Evolutionary conservation across 257 asterid species (phyloP).

Genomic region (Agastache rugosa): DNA sequence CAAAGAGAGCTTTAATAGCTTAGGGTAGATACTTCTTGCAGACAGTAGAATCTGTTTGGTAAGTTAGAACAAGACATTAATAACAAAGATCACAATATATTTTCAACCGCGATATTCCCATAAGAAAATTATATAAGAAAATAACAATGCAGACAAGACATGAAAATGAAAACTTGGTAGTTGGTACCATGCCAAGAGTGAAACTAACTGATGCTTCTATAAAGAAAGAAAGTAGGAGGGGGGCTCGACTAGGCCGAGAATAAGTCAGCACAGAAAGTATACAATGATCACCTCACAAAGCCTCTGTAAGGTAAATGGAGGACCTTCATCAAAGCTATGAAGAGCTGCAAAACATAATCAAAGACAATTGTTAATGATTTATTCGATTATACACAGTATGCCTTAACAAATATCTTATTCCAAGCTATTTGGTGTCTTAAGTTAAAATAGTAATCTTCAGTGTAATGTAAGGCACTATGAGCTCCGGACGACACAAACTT

Average conservation of each 20-base stretch:
- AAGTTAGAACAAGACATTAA: slow-evolving; percentile 29
- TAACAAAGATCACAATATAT: not conserved
- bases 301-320: slow-evolving; percentile 97
- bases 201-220: slow-evolving; percentile 4
- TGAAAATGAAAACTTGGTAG: not conserved
- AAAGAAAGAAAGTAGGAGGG: not conserved
- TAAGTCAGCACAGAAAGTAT: slow-evolving; percentile 3
- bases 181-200: not conserved
- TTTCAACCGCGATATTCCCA: not conserved
- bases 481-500: slow-evolving; percentile 11
- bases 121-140: not conserved
- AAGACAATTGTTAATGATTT: slow-evolving; percentile 16
- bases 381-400: not conserved
- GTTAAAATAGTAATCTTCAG: not conserved
- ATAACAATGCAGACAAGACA: slow-evolving; percentile 4
- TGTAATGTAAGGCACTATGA: slow-evolving; percentile 7
- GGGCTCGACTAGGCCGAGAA: slow-evolving; percentile 8
- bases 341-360: slow-evolving; percentile 68
- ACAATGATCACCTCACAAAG: slow-evolving; percentile 79
- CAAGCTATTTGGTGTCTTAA: not conserved
- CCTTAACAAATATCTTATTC: not conserved
- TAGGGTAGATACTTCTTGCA: slow-evolving; percentile 82
- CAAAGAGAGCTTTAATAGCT: slow-evolving; percentile 79
- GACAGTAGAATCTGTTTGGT: slow-evolving; percentile 74
- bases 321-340: slow-evolving; percentile 81